These are phyloP conservation scores for Fistulifera pelliculosa DNA, from an alignment of 108 stramenopile species.

Conservation along the genomic window DNA sequence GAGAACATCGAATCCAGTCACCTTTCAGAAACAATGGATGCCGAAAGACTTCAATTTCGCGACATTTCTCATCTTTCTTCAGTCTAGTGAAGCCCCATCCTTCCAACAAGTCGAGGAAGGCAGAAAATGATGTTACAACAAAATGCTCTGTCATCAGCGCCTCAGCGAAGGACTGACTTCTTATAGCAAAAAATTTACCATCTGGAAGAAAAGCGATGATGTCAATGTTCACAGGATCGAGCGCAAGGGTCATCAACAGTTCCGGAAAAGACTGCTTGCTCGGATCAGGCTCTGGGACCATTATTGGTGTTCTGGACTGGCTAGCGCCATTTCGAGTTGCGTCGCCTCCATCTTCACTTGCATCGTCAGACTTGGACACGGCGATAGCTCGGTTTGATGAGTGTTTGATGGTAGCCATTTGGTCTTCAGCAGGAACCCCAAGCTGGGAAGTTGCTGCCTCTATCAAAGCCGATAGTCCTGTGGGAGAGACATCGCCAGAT, in stretches of 20 bases:
- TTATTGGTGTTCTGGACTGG: background rate
- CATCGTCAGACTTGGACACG: background rate
- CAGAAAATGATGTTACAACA: conserved; percentile 18
- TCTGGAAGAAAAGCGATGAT: conserved; percentile 56
- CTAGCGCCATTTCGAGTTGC: background rate
- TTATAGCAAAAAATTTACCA: conserved; percentile 56
- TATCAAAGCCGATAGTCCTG: conserved; percentile 42
- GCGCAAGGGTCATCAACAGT: conserved; percentile 29
- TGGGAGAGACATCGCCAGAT: too few relatives aligned
- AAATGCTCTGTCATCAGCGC: conserved; percentile 65
- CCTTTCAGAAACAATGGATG: conserved; percentile 53
- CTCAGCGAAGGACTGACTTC: conserved; percentile 46
- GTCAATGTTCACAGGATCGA: conserved; percentile 32
- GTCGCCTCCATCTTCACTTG: background rate
- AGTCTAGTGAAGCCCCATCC: conserved; percentile 34
- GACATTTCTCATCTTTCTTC: conserved; percentile 6
- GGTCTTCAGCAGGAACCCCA: conserved; percentile 17
- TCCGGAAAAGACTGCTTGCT: conserved; percentile 23
- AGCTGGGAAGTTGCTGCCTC: conserved; percentile 43
- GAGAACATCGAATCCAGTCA: conserved; percentile 29
- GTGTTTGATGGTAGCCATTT: background rate
- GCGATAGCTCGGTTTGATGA: background rate
- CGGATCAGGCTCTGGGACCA: conserved; percentile 7
- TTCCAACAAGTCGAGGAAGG: conserved; percentile 24
- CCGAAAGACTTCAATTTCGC: conserved; percentile 48